Percentiles rank a stretch among this genome's conserved stretches.
Conservation (phyloP, 495 filamentous ascomycete genomes). For the Hyaloscypha finlandica region DNA sequence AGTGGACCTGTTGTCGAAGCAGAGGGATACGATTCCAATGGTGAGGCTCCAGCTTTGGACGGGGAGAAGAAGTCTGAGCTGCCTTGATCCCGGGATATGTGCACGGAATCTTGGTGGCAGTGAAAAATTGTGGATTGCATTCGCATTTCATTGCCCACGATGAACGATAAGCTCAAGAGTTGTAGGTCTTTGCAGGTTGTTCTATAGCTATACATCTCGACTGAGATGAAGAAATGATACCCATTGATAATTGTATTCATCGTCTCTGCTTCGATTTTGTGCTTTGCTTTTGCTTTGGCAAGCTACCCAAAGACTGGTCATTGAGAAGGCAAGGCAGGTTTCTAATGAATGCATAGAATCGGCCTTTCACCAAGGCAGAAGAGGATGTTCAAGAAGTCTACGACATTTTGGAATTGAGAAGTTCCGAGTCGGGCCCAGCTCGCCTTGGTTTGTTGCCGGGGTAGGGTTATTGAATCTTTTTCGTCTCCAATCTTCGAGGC, state of each 20-base stretch:
- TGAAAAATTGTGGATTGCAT: neutral
- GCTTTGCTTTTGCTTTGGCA: too few species aligned
- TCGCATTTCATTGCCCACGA: neutral
- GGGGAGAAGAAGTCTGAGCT: neutral
- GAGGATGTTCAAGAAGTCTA: too few species aligned
- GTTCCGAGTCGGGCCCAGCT: too few species aligned
- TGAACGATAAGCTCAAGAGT: neutral
- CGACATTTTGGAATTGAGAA: too few species aligned
- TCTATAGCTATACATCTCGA: neutral
- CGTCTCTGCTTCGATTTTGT: neutral
- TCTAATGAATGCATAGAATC: too few species aligned
- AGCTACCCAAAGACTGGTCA: too few species aligned
- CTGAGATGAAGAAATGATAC: neutral
- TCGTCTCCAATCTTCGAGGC: too few species aligned
- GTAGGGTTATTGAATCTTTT: too few species aligned
- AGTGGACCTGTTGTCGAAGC: constrained; percentile 50
- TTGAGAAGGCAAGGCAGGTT: too few species aligned
- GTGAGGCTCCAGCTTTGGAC: neutral
- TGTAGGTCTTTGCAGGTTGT: neutral
- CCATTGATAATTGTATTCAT: neutral
- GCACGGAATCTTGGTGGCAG: neutral
- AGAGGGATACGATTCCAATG: constrained; percentile 31
- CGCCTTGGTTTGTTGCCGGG: too few species aligned
- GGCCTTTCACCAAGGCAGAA: too few species aligned
- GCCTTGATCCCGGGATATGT: neutral